These are phyloP conservation scores for Trichocladium uniseriatum DNA, from an alignment of 495 filamentous ascomycete genomes.

Conservation along the genomic window DNA sequence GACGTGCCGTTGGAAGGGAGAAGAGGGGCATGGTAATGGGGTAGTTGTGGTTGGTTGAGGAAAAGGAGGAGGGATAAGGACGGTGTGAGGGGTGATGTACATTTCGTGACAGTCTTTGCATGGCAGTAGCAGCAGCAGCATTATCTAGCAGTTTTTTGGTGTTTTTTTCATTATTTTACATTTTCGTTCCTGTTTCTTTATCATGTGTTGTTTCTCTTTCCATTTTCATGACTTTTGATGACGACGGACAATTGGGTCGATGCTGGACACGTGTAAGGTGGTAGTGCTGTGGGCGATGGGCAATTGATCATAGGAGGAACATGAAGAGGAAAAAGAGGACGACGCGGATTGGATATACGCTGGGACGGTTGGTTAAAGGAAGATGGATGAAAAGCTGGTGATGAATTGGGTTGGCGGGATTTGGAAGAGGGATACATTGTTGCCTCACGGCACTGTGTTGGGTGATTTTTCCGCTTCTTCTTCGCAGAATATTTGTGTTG, in stretches of 20 bases:
- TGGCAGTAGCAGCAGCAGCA: neutral
- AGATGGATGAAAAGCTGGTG: neutral
- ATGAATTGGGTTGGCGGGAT: neutral
- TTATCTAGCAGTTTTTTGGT: neutral
- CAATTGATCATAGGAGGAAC: too few species aligned
- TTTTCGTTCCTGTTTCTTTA: neutral
- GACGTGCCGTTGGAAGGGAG: neutral
- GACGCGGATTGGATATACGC: neutral
- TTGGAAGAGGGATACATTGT: slow-evolving; percentile 20
- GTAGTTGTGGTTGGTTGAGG: neutral
- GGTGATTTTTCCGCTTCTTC: slow-evolving; percentile 19
- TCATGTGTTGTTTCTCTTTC: neutral
- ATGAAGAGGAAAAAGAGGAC: neutral
- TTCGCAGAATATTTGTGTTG: too few species aligned
- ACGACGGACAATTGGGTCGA: too few species aligned
- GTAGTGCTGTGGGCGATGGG: too few species aligned
- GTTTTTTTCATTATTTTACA: neutral
- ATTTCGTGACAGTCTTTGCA: slow-evolving; percentile 8
- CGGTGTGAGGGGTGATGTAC: neutral
- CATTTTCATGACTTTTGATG: too few species aligned
- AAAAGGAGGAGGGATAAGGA: neutral
- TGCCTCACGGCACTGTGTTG: slow-evolving; percentile 39
- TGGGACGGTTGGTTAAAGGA: too few species aligned
- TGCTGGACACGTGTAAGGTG: neutral
- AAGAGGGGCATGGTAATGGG: neutral